Base-by-base conservation (phyloP, 1,139 yeast species). In the Zygosaccharomyces pseudobailii region DNA sequence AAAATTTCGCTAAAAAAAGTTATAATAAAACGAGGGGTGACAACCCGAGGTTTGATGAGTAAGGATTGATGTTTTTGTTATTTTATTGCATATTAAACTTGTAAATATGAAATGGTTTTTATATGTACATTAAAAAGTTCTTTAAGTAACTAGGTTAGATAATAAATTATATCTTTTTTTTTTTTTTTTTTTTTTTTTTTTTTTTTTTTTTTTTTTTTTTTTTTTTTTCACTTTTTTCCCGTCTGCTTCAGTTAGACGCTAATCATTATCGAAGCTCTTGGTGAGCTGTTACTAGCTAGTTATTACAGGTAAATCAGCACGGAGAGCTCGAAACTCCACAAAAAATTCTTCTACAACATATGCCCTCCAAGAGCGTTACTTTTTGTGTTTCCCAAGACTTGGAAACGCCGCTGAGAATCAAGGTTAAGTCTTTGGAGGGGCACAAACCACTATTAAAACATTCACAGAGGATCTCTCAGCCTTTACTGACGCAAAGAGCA, bases 311-410 rank as follows among this genome's bases (percentile, higher is more conserved):
- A 24, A 2, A 1, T 24, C 2, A 24, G 27, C 2, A 24, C 6
- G 2, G 27, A 24, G 27, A 8, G 27, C 27, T 24, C 17, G 17
- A 13, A 13, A 2, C 17, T 13, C 2, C 2, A 13, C 17, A 2
- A 13, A 13, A 13, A 13, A 1, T 13, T 13, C 17, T 13, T 13
- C 2, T 13, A 13, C 2, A 13, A 13, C 17, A 13, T 13, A 73
- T 73, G 76, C 72, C 60, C 58, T 72, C 66, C 46, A 72, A 67
- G 59, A 77, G 78, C 33, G 74, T 79, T 36, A 79, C 89, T 1
- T 87, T 87, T 66, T 88, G 88, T 45, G 74, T 84, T 7, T 84
- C 95, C 2, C 82, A 83, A 55, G 95, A 88, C 60, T 67, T 89
- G 22, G 72, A 76, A 27, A 66, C 75, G 2, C 87, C 87, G 0